A percentile compares a stretch with the other conserved stretches of the same genome.
These are phyloP conservation scores for Mycosphaerella sp. DNA, from an alignment of 2,329 filamentous ascomycete species.

Conservation along the genomic window DNA sequence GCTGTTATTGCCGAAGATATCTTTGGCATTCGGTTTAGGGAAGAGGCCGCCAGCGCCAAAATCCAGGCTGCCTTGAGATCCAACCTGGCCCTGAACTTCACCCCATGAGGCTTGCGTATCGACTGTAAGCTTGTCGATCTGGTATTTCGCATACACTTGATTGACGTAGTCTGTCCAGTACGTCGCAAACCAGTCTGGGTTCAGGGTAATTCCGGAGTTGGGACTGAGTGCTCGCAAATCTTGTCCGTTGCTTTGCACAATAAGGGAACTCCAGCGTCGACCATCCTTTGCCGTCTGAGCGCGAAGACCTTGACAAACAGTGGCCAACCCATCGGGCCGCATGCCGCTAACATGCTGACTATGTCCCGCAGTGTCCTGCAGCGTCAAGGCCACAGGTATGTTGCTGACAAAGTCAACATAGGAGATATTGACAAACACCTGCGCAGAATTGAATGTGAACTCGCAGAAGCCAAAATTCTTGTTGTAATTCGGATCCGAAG, in stretches of 20 bases:
- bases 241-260: slow-evolving; percentile 37
- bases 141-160: slow-evolving; percentile 46
- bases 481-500: slow-evolving; percentile 41
- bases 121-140: slow-evolving; percentile 45
- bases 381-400: slow-evolving; percentile 38
- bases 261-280: slow-evolving; percentile 56
- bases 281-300: slow-evolving; percentile 53
- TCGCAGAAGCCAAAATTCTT: slow-evolving; percentile 43
- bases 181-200: slow-evolving; percentile 42
- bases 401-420: slow-evolving; percentile 38
- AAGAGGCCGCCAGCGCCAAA: slow-evolving; percentile 48
- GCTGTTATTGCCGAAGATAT: slow-evolving; percentile 62
- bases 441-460: slow-evolving; percentile 43
- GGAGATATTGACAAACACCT: slow-evolving; percentile 43
- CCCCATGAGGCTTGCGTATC: slow-evolving; percentile 59
- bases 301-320: slow-evolving; percentile 49
- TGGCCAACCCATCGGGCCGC: slow-evolving; percentile 50
- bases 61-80: slow-evolving; percentile 37
- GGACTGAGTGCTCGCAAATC: slow-evolving; percentile 41
- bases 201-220: slow-evolving; percentile 42
- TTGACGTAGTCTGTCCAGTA: slow-evolving; percentile 51
- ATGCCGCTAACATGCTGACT: slow-evolving; percentile 53
- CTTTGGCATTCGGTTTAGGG: slow-evolving; percentile 50
- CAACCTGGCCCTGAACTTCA: slow-evolving; percentile 36
- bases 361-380: slow-evolving; percentile 34